Percentiles rank a stretch among this genome's conserved stretches.
Evolutionary conservation across 2,329 filamentous ascomycete genomes (phyloP).

Genomic region (Stemphylium lycopersici): DNA sequence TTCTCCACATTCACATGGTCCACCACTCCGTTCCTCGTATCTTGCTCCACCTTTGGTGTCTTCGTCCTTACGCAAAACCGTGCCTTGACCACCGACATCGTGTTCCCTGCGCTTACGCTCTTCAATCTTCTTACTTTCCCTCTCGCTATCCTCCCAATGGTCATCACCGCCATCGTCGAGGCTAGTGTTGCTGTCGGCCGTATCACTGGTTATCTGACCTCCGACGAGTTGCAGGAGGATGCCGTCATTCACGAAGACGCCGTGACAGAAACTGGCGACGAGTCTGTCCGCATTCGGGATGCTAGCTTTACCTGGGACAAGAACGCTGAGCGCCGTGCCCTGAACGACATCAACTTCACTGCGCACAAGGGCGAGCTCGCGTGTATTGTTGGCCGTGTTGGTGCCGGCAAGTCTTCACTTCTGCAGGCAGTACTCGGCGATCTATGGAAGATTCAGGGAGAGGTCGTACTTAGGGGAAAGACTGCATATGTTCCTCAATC

Average conservation of each 20-base stretch:
- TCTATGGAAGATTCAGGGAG: slow-evolving; percentile 84
- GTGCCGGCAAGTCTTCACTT: slow-evolving; percentile 91
- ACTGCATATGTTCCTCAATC: slow-evolving; percentile 93
- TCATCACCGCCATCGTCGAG: slow-evolving; percentile 95
- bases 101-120: slow-evolving; percentile 89
- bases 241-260: slow-evolving; percentile 75
- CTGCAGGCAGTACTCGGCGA: slow-evolving; percentile 88
- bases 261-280: slow-evolving; percentile 78
- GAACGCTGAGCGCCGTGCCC: slow-evolving; percentile 68
- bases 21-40: slow-evolving; percentile 95
- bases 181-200: slow-evolving; percentile 90
- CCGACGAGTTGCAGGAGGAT: slow-evolving; percentile 88
- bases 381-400: slow-evolving; percentile 93
- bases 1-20: slow-evolving; percentile 98
- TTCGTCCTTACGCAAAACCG: slow-evolving; percentile 84
- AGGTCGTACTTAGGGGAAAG: slow-evolving; percentile 80
- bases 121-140: slow-evolving; percentile 98
- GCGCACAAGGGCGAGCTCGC: slow-evolving; percentile 92
- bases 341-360: slow-evolving; percentile 85
- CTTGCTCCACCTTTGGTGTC: slow-evolving; percentile 92
- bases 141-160: slow-evolving; percentile 92
- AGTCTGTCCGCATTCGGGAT: slow-evolving; percentile 81
- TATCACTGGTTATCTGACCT: slow-evolving; percentile 80
- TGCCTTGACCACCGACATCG: slow-evolving; percentile 89
- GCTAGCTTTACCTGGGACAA: slow-evolving; percentile 96